A percentile compares a stretch with the other conserved stretches of the same genome.
Evolutionary conservation across 441 rosid species (phyloP).

Genomic region (Eruca vesicaria): DNA sequence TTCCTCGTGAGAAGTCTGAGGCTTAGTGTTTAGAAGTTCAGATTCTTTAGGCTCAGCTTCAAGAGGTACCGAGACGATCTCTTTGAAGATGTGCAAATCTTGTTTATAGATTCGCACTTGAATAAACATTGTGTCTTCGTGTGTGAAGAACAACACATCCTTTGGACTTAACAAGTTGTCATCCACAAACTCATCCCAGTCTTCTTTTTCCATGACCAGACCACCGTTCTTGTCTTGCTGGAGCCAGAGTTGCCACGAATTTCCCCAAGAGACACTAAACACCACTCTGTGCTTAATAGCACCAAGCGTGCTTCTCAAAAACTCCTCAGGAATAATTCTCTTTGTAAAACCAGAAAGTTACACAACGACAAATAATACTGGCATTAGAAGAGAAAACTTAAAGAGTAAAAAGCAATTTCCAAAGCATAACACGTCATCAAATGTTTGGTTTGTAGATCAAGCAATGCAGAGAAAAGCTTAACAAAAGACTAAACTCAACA

Average conservation of each 20-base stretch:
- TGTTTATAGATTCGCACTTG: slow-evolving; percentile 1
- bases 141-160: slow-evolving; percentile 7
- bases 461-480: no score
- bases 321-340: slow-evolving; percentile 29
- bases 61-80: background rate
- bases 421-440: no score
- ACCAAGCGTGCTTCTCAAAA: slow-evolving; percentile 3
- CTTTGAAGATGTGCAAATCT: background rate
- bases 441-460: no score
- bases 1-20: slow-evolving; percentile 3
- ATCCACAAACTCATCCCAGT: slow-evolving; percentile 12
- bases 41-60: slow-evolving; percentile 10
- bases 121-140: background rate
- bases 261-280: slow-evolving; percentile 21
- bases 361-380: background rate
- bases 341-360: background rate
- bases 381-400: background rate
- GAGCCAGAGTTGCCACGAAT: slow-evolving; percentile 27
- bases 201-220: slow-evolving; percentile 23
- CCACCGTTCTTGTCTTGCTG: background rate
- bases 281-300: slow-evolving; percentile 23
- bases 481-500: no score
- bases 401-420: no score
- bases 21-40: background rate
- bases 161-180: background rate